Evolutionary conservation across 768 basidiomycete genomes (phyloP).

Genomic region (Boletales sp.): DNA sequence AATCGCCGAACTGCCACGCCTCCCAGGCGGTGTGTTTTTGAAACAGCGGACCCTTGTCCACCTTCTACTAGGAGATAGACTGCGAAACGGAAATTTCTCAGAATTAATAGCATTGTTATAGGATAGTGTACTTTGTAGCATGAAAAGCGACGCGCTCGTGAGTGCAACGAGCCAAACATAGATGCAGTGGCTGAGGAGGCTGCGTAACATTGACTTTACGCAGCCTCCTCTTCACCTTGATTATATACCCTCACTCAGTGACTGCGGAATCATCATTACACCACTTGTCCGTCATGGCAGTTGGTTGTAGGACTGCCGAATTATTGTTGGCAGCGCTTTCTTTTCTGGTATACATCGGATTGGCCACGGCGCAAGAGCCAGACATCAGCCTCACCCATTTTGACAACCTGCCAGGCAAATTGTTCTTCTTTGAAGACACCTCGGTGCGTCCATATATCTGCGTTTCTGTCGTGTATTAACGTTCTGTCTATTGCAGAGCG

Average conservation of each 20-base stretch:
- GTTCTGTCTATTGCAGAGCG: conserved; percentile 38
- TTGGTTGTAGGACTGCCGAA: conserved; percentile 25
- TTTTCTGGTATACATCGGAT: conserved; percentile 20
- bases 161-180: too few relatives aligned
- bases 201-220: neutral
- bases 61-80: too few relatives aligned
- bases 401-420: conserved; percentile 64
- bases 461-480: neutral
- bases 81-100: too few relatives aligned
- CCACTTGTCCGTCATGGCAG: conserved; percentile 25
- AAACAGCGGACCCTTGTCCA: too few relatives aligned
- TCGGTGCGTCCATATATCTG: conserved; percentile 51
- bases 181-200: too few relatives aligned
- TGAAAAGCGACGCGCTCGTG: too few relatives aligned
- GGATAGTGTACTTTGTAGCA: too few relatives aligned
- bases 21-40: too few relatives aligned
- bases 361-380: conserved; percentile 42
- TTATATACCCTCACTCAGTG: neutral
- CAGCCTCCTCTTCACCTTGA: conserved; percentile 3
- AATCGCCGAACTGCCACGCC: too few relatives aligned
- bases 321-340: conserved; percentile 24
- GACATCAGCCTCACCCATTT: conserved; percentile 52
- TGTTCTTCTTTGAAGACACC: conserved; percentile 95
- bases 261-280: conserved; percentile 13
- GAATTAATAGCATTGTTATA: too few relatives aligned